A percentile compares a stretch with the other conserved stretches of the same genome.
phyloP scores from a whole-genome alignment of 2,329 filamentous ascomycete genomes.

The Cadophora luteo-olivacea region DNA sequence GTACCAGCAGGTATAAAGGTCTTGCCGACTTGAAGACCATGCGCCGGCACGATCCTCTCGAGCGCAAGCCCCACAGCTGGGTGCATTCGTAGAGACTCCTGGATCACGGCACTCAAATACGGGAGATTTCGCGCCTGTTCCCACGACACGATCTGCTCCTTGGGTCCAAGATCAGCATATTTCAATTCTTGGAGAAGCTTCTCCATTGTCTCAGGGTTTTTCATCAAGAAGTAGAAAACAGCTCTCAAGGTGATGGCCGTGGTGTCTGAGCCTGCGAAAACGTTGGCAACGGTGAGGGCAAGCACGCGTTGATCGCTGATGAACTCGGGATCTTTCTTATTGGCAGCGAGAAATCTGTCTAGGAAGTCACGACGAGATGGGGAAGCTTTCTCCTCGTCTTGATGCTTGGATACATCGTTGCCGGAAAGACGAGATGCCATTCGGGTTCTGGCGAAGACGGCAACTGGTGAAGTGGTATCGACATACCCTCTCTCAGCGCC shows the following conservation, averaged over 20 bases:
- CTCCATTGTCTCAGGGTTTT: constrained; percentile 57
- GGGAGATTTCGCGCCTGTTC: constrained; percentile 71
- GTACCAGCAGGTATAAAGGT: constrained; percentile 70
- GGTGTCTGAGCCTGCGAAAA: constrained; percentile 78
- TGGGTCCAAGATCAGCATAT: not conserved
- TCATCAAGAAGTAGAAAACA: constrained; percentile 77
- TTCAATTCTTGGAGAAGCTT: constrained; percentile 12
- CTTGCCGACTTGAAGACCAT: constrained; percentile 68
- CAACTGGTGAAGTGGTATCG: constrained; percentile 74
- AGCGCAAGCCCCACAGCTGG: constrained; percentile 75
- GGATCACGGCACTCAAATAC: constrained; percentile 79
- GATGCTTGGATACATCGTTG: not conserved
- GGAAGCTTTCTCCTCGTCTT: constrained; percentile 4
- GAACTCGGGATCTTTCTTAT: constrained; percentile 69
- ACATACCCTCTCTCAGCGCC: constrained; percentile 70
- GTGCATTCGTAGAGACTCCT: constrained; percentile 79
- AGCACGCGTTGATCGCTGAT: constrained; percentile 74
- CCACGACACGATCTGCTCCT: constrained; percentile 63
- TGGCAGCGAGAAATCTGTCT: constrained; percentile 73
- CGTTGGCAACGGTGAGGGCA: constrained; percentile 74
- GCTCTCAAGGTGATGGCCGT: constrained; percentile 76
- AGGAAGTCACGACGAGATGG: constrained; percentile 62
- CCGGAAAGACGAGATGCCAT: constrained; percentile 68
- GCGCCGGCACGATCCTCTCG: constrained; percentile 73
- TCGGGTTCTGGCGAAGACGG: constrained; percentile 70